Evolutionary conservation across 306 rosid genomes (phyloP).

Genomic region (Quercus dentata): DNA sequence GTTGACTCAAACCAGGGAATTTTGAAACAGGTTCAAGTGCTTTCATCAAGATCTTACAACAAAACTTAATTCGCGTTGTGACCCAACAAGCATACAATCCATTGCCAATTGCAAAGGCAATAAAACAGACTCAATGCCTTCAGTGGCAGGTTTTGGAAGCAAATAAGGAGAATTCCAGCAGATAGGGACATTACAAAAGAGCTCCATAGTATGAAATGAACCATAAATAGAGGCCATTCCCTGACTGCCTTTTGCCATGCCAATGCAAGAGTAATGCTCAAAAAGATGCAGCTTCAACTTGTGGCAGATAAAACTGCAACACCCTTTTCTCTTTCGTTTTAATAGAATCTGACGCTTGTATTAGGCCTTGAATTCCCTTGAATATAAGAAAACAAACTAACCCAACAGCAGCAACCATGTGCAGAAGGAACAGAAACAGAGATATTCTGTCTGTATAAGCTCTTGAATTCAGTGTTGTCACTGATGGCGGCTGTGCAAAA

Average conservation of each 20-base stretch:
- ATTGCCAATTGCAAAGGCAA: slow-evolving; percentile 75
- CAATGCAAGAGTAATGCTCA: slow-evolving; percentile 82
- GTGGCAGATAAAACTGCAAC: slow-evolving; percentile 60
- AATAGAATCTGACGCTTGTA: slow-evolving; percentile 42
- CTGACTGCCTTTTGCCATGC: slow-evolving; percentile 80
- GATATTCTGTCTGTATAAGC: slow-evolving; percentile 68
- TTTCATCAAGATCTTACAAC: slow-evolving; percentile 56
- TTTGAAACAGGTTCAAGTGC: slow-evolving; percentile 71
- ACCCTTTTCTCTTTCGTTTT: slow-evolving; percentile 59
- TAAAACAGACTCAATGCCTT: slow-evolving; percentile 80
- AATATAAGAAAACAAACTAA: slow-evolving; percentile 72
- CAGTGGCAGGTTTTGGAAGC: slow-evolving; percentile 78
- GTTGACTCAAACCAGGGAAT: slow-evolving; percentile 65
- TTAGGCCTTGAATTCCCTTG: slow-evolving; percentile 74
- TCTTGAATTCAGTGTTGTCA: slow-evolving; percentile 67
- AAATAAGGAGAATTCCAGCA: slow-evolving; percentile 81
- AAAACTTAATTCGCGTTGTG: slow-evolving; percentile 58
- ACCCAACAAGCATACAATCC: slow-evolving; percentile 95
- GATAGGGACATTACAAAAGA: slow-evolving; percentile 64
- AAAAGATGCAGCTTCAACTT: slow-evolving; percentile 81
- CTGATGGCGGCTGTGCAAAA: slow-evolving; percentile 36
- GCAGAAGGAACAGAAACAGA: slow-evolving; percentile 68
- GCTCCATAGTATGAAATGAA: slow-evolving; percentile 77
- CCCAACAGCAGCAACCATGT: slow-evolving; percentile 54
- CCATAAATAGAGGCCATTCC: slow-evolving; percentile 75